phyloP scores from a whole-genome alignment of 805 yeast species.

The Saccharomycopsis babjevae region DNA sequence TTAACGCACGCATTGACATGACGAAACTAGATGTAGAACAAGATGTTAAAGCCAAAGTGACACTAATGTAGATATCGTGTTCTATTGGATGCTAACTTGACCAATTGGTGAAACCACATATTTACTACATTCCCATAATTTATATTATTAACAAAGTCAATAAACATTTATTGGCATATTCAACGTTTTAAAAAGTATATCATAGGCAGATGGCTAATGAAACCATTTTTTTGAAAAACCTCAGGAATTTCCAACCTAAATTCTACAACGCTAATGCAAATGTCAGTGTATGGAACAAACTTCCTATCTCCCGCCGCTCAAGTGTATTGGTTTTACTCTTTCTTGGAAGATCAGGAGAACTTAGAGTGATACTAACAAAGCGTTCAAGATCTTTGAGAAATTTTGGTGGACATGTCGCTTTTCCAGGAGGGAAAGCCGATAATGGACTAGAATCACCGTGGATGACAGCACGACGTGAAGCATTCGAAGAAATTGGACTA shows the following conservation, averaged over 20 bases:
- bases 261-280: slow-evolving; percentile 6
- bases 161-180: too few species aligned
- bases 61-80: too few species aligned
- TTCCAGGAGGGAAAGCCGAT: slow-evolving; percentile 94
- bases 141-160: too few species aligned
- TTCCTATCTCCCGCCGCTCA: slow-evolving; percentile 63
- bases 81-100: too few species aligned
- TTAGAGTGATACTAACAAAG: slow-evolving; percentile 70
- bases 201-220: background rate
- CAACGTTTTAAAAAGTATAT: too few species aligned
- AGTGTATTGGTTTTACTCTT: slow-evolving; percentile 72
- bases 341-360: slow-evolving; percentile 60
- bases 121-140: too few species aligned
- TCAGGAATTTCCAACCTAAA: slow-evolving; percentile 5
- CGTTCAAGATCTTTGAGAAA: slow-evolving; percentile 57
- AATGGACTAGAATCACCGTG: slow-evolving; percentile 51
- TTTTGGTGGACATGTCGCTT: slow-evolving; percentile 83
- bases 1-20: too few species aligned
- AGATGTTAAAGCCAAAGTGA: too few species aligned
- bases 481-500: slow-evolving; percentile 80
- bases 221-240: slow-evolving; percentile 1
- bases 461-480: slow-evolving; percentile 72
- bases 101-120: too few species aligned
- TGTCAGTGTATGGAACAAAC: slow-evolving; percentile 48
- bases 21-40: too few species aligned